Base-by-base conservation (phyloP, 148 eudicot species). In the Spergularia marina region DNA sequence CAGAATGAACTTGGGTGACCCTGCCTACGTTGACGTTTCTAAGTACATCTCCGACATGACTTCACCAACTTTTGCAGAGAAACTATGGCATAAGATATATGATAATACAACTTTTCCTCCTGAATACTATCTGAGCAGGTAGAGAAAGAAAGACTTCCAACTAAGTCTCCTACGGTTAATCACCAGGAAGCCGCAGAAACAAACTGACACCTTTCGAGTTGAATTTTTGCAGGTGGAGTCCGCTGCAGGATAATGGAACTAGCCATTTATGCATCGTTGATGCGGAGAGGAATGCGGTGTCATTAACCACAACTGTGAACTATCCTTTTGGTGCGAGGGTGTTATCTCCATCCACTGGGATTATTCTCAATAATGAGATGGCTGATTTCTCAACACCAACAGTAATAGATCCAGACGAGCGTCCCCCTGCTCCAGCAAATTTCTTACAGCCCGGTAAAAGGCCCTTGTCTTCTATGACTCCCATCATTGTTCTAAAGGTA, bases 401-500 rank as follows among this genome's bases (percentile, higher is more conserved):
- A 18, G 98, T 90, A 73, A 59, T 75, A 66, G 53, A 76, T 11
- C 78, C 88, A 7, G 93, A 88, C 30, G 36, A 34, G 11, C 97
- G 90, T 63, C 97, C 98, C 58, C 98, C 97, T 39, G 83, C 92
- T 65, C 95, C 95, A 14, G 80, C 83, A 21, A 92, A 92, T 78
- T 90, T 90, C 77, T 88, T 92, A 63, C 83, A 65, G 70, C 97
- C 98, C 8, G 89, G 92, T 66, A 92, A 95, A 79, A 80, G 96
- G 68, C 98, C 98, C 23, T 85, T 92, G 76, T 95, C 98, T 21
- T 90, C 98, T 76, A 95, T 95, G 98, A 92, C 92, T 68, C 95
- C 97, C n/a, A 81, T 92, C 60, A 59, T 92, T 21, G 72, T 92
- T 44, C 83, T 92, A 34, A 95, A 92, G 96, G 94, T 90, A 70